Conservation (phyloP, 306 rosid genomes). For the Sicyos baderoa region DNA sequence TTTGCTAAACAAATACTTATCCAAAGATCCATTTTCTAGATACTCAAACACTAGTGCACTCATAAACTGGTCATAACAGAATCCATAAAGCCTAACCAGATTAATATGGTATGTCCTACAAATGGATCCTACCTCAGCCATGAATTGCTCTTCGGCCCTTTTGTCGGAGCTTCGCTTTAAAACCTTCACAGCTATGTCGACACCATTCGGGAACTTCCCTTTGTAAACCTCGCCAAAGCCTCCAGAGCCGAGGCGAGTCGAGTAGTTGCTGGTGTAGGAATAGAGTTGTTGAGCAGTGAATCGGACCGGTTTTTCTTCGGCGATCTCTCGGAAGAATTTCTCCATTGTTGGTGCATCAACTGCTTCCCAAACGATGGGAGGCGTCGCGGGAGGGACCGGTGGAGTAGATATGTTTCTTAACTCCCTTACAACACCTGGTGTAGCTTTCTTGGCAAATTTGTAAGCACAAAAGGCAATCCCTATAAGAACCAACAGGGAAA, state of each 20-base stretch:
- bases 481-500: not conserved
- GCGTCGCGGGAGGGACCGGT: too few relatives aligned
- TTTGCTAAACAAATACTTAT: slow-evolving; percentile 27
- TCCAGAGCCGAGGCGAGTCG: slow-evolving; percentile 32
- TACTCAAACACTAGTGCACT: slow-evolving; percentile 45
- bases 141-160: slow-evolving; percentile 35
- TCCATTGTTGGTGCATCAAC: slow-evolving; percentile 3
- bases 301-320: slow-evolving; percentile 1
- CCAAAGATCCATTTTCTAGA: slow-evolving; percentile 46
- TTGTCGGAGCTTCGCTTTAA: slow-evolving; percentile 22
- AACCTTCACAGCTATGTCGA: slow-evolving; percentile 38
- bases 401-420: not conserved
- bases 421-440: not conserved
- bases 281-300: not conserved
- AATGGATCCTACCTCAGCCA: slow-evolving; percentile 34
- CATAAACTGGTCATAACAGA: slow-evolving; percentile 31
- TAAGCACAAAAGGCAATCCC: not conserved
- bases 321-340: slow-evolving; percentile 3
- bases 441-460: not conserved
- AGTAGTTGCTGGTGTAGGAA: slow-evolving; percentile 10
- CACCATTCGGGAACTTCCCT: slow-evolving; percentile 31
- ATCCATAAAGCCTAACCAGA: slow-evolving; percentile 34
- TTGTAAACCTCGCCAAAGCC: slow-evolving; percentile 42
- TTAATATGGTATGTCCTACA: slow-evolving; percentile 35
- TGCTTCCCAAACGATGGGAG: too few relatives aligned